Base-by-base conservation (phyloP, 1,284 basidiomycete species). In the Apiotrichum laibachii region DNA sequence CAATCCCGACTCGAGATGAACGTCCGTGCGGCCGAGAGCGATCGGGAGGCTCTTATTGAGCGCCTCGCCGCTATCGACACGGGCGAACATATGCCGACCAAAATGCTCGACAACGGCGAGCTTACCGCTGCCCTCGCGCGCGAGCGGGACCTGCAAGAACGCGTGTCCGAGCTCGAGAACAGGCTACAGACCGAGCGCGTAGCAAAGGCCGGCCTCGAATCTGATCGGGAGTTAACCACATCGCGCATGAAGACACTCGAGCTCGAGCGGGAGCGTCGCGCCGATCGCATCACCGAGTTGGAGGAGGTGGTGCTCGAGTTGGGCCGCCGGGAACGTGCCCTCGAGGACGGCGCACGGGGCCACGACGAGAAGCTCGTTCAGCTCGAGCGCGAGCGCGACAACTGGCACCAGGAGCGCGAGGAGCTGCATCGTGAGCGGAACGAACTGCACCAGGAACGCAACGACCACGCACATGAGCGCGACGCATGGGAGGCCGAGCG, bases 321-420 rank as follows among this genome's bases (percentile, higher is more conserved):
- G 48, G 72, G 71, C 31, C 55, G 72, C 9, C 56, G 75, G 2
- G 74, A 77, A 48, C 53, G 69, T 37, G 66, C 66, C 12, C 63
- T 73, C 7, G 70, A 75, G 49, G 71, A 71, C 33, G 71, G 75
- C 50, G 55, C 69, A 2, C 35, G 56, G 39, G 61, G 61, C 39
- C 37, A 70, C 46, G 67, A 76, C 48, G 60, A 65, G 18, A 46
- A 64, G 15, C 64, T 67, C 42, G 18, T 42, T 18, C 42, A 45
- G 3, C 85, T 88, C 84, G 80, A 79, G 42, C 62, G 57, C 50
- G 81, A 85, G 43, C 51, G 63, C 49, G 61, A 60, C 19, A 49
- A 37, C 15, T 66, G 64, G 56, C 59, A 63, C 26, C 19, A 35
- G 35, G 53, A 60, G 44, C 56, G 56, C 11, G 34, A 35, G 7